Evolutionary conservation across 2,329 filamentous ascomycete genomes (phyloP).

Genomic region (Hyphodiscus sp.): DNA sequence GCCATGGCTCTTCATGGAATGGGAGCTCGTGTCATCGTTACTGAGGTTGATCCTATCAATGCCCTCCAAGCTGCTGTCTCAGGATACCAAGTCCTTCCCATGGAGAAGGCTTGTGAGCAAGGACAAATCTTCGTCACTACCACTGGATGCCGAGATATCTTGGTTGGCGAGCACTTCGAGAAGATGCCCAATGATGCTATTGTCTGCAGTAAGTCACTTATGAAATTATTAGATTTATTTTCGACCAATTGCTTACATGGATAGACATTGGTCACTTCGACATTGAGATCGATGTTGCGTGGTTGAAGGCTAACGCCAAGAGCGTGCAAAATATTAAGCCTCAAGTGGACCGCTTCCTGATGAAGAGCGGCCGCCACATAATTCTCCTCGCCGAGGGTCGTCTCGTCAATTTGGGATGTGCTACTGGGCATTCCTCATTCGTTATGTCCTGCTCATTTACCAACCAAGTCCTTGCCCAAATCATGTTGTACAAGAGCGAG

Average conservation of each 20-base stretch:
- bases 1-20: constrained; percentile 92
- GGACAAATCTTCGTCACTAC: constrained; percentile 99
- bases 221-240: constrained; percentile 1
- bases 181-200: constrained; percentile 96
- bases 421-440: constrained; percentile 98
- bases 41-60: constrained; percentile 99
- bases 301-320: constrained; percentile 95
- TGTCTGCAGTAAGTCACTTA: constrained; percentile 71
- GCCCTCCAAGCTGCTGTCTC: constrained; percentile 97
- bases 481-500: constrained; percentile 91
- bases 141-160: constrained; percentile 97
- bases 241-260: constrained; percentile 12
- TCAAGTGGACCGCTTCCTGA: constrained; percentile 96
- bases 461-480: constrained; percentile 99
- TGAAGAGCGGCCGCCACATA: constrained; percentile 92
- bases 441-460: constrained; percentile 99
- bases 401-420: constrained; percentile 98
- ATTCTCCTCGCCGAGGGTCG: constrained; percentile 97
- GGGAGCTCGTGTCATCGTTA: constrained; percentile 94
- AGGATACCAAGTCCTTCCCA: constrained; percentile 93
- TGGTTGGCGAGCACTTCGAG: constrained; percentile 88
- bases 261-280: constrained; percentile 98
- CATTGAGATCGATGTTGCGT: constrained; percentile 99
- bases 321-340: constrained; percentile 99
- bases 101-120: constrained; percentile 85